These are phyloP conservation scores for Smallanthus sonchifolius DNA, from an alignment of 129 eudicot genomes.

Conservation along the genomic window DNA sequence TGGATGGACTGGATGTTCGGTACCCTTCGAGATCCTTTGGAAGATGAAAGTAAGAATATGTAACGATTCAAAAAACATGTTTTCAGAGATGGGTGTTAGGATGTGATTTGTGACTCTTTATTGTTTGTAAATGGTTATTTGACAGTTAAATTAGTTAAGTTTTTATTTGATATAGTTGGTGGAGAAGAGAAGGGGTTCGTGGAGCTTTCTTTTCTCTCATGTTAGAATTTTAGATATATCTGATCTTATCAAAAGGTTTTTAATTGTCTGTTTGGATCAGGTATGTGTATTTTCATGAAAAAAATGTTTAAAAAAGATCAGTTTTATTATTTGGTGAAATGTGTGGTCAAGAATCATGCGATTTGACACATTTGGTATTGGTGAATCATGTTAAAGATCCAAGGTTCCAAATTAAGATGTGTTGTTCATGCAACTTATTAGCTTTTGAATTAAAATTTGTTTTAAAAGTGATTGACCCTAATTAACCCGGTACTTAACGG, in stretches of 20 bases:
- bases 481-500: no score
- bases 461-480: no score
- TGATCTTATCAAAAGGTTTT: neutral
- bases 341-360: neutral
- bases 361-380: neutral
- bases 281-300: neutral
- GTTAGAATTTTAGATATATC: neutral
- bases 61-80: neutral
- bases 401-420: neutral
- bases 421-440: no score
- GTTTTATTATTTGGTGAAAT: neutral
- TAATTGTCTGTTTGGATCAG: neutral
- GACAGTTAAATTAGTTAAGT: neutral
- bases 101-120: neutral
- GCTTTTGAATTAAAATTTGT: no score
- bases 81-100: neutral
- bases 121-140: neutral
- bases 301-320: neutral
- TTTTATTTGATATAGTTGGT: neutral
- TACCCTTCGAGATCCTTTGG: slow-evolving; percentile 74
- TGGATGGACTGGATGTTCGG: slow-evolving; percentile 99
- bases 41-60: slow-evolving; percentile 54
- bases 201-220: neutral
- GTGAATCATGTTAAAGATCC: slow-evolving; percentile 6
- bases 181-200: neutral